phyloP scores from a whole-genome alignment of 192 early-diverging fungal genomes.

The Coemansia sp. region DNA sequence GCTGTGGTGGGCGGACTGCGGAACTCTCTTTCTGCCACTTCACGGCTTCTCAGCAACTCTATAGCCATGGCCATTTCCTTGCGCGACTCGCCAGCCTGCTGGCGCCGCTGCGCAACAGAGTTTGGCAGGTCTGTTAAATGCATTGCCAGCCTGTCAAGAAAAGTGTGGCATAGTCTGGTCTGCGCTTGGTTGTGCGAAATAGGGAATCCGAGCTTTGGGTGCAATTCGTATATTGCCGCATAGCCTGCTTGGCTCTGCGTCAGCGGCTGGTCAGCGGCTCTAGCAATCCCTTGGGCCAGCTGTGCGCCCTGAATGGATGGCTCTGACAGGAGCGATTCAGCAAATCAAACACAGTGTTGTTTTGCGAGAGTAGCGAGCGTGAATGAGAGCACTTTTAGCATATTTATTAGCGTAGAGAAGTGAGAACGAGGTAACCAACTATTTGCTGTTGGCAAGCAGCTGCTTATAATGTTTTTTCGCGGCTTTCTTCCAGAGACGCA shows the following conservation, averaged over 20 bases:
- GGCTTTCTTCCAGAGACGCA: too few relatives aligned
- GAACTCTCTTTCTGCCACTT: constrained; percentile 41
- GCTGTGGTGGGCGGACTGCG: constrained; percentile 15
- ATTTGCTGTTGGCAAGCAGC: too few relatives aligned
- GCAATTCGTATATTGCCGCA: constrained; percentile 24
- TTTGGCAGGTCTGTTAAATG: constrained; percentile 25
- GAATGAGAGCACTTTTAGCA: too few relatives aligned
- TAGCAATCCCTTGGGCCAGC: constrained; percentile 12
- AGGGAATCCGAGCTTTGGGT: constrained; percentile 42
- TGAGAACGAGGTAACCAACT: too few relatives aligned
- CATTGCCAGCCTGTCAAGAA: constrained; percentile 15
- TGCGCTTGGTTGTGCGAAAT: constrained; percentile 37
- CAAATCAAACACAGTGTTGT: too few relatives aligned
- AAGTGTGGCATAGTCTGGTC: constrained; percentile 14
- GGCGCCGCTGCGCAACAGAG: constrained; percentile 6
- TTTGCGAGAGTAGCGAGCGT: too few relatives aligned
- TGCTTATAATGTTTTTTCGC: too few relatives aligned
- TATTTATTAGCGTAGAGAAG: too few relatives aligned
- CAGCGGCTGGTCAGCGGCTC: constrained; percentile 16
- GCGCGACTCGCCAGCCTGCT: constrained; percentile 27
- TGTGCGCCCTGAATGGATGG: constrained; percentile 47
- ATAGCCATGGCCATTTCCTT: constrained; percentile 43
- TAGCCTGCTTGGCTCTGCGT: constrained; percentile 29
- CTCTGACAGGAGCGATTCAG: too few relatives aligned
- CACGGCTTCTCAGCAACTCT: constrained; percentile 39